These are phyloP conservation scores for Anthracocystis walkeri DNA, from an alignment of 1,284 basidiomycete species.

Conservation along the genomic window DNA sequence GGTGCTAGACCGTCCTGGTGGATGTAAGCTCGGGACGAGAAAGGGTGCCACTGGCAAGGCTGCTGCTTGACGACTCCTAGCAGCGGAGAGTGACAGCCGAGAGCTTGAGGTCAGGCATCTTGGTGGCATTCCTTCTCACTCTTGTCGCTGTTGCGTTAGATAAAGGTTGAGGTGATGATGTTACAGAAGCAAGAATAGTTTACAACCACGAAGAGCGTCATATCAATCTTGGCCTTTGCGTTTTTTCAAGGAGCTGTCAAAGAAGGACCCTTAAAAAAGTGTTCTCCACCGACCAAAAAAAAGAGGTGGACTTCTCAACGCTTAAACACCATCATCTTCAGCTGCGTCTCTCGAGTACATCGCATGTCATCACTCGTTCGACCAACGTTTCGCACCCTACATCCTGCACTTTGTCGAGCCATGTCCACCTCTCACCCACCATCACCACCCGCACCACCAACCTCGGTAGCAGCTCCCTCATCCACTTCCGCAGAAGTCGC, in stretches of 20 bases:
- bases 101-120: neutral
- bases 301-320: too few species aligned
- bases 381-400: neutral
- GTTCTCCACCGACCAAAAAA: too few species aligned
- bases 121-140: neutral
- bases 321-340: neutral
- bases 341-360: too few species aligned
- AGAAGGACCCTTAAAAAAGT: neutral
- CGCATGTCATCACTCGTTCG: conserved; percentile 8
- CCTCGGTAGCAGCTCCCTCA: neutral
- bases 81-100: neutral
- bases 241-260: too few species aligned
- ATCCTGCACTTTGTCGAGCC: neutral
- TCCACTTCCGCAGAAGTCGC: neutral
- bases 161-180: neutral
- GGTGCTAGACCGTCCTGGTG: neutral
- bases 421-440: conserved; percentile 15
- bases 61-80: neutral
- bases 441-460: conserved; percentile 4
- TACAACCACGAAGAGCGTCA: too few species aligned
- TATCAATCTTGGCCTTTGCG: too few species aligned
- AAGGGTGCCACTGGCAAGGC: neutral
- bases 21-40: neutral
- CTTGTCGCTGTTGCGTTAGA: neutral
- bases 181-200: too few species aligned